Evolutionary conservation across 2,329 filamentous ascomycete genomes (phyloP).

Genomic region (Cryphonectria parasitica): DNA sequence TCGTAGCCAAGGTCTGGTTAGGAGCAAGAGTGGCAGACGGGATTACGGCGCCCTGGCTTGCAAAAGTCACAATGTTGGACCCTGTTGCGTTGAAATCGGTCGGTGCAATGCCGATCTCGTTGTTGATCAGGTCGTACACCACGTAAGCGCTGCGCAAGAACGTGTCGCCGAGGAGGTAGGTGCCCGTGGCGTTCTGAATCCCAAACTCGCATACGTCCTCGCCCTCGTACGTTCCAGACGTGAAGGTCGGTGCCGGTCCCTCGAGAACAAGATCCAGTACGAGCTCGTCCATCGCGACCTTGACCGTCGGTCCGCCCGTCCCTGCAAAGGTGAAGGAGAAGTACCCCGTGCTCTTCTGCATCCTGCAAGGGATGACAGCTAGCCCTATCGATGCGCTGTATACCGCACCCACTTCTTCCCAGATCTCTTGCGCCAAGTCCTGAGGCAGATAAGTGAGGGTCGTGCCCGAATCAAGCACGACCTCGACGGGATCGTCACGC

Average conservation of each 20-base stretch:
- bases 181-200: slow-evolving; percentile 52
- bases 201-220: slow-evolving; percentile 59
- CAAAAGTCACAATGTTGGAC: slow-evolving; percentile 54
- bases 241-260: slow-evolving; percentile 40
- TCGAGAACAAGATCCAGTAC: slow-evolving; percentile 51
- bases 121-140: slow-evolving; percentile 63
- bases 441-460: slow-evolving; percentile 72
- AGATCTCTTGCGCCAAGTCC: slow-evolving; percentile 57
- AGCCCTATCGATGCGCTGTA: slow-evolving; percentile 44
- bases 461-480: slow-evolving; percentile 76
- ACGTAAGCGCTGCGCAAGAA: slow-evolving; percentile 65
- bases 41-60: slow-evolving; percentile 53
- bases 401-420: slow-evolving; percentile 58
- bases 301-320: slow-evolving; percentile 52
- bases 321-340: slow-evolving; percentile 61
- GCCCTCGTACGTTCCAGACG: slow-evolving; percentile 47
- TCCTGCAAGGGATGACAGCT: slow-evolving; percentile 56
- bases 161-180: slow-evolving; percentile 57
- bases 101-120: slow-evolving; percentile 57
- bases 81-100: slow-evolving; percentile 59
- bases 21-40: slow-evolving; percentile 53
- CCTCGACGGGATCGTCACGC: slow-evolving; percentile 53
- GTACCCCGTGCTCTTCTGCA: slow-evolving; percentile 48
- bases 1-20: slow-evolving; percentile 42
- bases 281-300: slow-evolving; percentile 59